Evolutionary conservation across 345 rosid species (phyloP).

Genomic region (Hirschfeldia incana): DNA sequence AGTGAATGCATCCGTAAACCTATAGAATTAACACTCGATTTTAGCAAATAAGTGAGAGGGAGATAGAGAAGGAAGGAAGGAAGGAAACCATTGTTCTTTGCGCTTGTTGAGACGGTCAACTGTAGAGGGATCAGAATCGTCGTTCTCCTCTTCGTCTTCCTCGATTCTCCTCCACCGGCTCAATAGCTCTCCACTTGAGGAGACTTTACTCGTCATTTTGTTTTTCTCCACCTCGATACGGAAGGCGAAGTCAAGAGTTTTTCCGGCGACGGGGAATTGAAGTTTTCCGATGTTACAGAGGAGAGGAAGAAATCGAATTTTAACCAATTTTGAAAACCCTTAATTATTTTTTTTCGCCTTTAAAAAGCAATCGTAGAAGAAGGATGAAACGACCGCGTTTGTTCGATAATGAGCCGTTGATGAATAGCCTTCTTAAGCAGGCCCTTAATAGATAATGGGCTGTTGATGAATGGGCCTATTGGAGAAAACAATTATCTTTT

Average conservation of each 20-base stretch:
- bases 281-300: conserved; percentile 12
- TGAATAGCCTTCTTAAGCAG: background rate
- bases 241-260: background rate
- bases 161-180: conserved; percentile 77
- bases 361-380: background rate
- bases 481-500: background rate
- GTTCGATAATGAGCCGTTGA: background rate
- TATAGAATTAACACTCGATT: background rate
- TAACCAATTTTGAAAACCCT: conserved; percentile 28
- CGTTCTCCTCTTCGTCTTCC: conserved; percentile 66
- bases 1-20: conserved; percentile 86
- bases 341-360: background rate
- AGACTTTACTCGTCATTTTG: conserved; percentile 45
- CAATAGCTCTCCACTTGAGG: conserved; percentile 54
- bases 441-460: conserved; percentile 15
- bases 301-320: conserved; percentile 6
- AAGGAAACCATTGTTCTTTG: conserved; percentile 76
- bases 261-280: conserved; percentile 27
- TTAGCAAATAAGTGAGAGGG: background rate
- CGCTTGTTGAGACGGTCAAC: conserved; percentile 54
- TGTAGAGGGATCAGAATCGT: conserved; percentile 48
- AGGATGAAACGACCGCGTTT: background rate
- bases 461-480: background rate
- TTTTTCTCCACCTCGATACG: conserved; percentile 4
- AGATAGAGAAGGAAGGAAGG: background rate